phyloP scores from a whole-genome alignment of 768 basidiomycete species.

The Psilocybe cyanescens region DNA sequence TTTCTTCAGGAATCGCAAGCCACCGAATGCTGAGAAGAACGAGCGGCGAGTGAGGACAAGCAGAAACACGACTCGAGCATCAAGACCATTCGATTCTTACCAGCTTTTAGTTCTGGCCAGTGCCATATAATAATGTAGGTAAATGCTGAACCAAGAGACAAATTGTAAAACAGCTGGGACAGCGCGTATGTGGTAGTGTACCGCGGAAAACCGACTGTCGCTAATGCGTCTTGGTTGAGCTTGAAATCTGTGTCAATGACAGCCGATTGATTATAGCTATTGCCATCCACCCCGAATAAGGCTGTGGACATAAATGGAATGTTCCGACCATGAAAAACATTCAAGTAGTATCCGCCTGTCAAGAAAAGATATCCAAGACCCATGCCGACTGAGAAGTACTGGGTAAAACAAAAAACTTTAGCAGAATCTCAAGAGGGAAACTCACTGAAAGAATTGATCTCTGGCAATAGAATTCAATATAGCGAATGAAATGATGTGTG shows the following conservation, averaged over 20 bases:
- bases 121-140: slow-evolving; percentile 56
- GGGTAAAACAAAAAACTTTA: neutral
- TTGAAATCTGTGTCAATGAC: slow-evolving; percentile 55
- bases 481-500: neutral
- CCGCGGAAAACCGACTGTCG: slow-evolving; percentile 48
- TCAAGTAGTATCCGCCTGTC: slow-evolving; percentile 58
- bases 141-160: slow-evolving; percentile 52
- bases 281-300: slow-evolving; percentile 54
- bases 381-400: slow-evolving; percentile 44
- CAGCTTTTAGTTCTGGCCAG: slow-evolving; percentile 49
- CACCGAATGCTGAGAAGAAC: slow-evolving; percentile 39
- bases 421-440: neutral
- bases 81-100: slow-evolving; percentile 21
- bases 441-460: slow-evolving; percentile 25
- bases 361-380: slow-evolving; percentile 52
- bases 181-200: slow-evolving; percentile 54
- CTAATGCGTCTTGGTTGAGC: slow-evolving; percentile 55
- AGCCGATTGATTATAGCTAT: slow-evolving; percentile 52
- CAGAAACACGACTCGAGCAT: neutral
- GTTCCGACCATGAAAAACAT: slow-evolving; percentile 30
- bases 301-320: slow-evolving; percentile 47
- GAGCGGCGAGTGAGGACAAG: neutral
- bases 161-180: slow-evolving; percentile 52
- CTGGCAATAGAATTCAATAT: neutral
- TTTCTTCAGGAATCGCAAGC: slow-evolving; percentile 39